Percentiles rank a stretch among this genome's conserved stretches.
Conservation (phyloP, 441 rosid species). For the Brassica hybrid region DNA sequence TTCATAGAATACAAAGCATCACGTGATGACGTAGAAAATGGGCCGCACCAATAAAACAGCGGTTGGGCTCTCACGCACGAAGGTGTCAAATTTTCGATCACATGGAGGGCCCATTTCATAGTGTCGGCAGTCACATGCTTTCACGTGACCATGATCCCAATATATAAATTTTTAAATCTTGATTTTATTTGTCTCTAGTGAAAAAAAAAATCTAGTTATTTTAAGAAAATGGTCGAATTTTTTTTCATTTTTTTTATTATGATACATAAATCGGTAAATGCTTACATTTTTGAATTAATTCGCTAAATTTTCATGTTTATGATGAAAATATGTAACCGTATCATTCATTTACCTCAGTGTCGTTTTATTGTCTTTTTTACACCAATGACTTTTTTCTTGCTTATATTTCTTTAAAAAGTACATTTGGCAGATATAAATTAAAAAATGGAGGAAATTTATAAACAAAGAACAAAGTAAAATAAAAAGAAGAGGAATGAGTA, state of each 20-base stretch:
- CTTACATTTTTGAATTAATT: background rate
- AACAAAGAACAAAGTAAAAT: background rate
- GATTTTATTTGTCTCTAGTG: background rate
- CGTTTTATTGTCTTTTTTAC: background rate
- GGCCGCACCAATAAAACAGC: conserved; percentile 1
- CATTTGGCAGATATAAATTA: too few relatives aligned
- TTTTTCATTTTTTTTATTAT: background rate
- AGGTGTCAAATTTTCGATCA: background rate
- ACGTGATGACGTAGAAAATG: conserved; percentile 23
- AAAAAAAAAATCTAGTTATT: background rate
- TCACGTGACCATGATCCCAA: conserved; percentile 31
- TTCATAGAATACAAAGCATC: background rate
- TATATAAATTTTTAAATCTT: background rate
- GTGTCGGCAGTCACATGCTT: conserved; percentile 42
- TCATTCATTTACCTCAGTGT: background rate
- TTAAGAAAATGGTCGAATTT: background rate
- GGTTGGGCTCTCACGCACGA: conserved; percentile 35
- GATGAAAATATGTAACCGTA: background rate
- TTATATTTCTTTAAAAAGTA: too few relatives aligned
- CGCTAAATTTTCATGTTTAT: background rate
- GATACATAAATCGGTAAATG: background rate
- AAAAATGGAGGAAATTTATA: background rate
- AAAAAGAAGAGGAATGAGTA: background rate
- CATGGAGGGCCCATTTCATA: background rate
- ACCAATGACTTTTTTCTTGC: too few relatives aligned